A percentile compares a stretch with the other conserved stretches of the same genome.
phyloP scores from a whole-genome alignment of 2,329 filamentous ascomycete species.

The Metarhizium robertsii region DNA sequence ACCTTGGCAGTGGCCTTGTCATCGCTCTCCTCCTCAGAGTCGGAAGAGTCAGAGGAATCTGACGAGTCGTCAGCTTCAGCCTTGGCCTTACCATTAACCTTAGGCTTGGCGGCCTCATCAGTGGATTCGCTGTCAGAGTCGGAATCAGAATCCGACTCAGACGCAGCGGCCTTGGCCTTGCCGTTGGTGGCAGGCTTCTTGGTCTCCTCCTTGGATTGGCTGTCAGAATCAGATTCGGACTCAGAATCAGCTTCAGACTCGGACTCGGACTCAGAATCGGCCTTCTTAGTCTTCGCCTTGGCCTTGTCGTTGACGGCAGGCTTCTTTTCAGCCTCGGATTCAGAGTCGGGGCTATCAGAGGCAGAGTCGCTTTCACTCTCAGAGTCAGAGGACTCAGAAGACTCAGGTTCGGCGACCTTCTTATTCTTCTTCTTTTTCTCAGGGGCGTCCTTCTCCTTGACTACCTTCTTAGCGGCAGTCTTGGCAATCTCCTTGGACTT shows the following conservation, averaged over 20 bases:
- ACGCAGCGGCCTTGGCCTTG: conserved; percentile 22
- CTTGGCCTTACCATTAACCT: conserved; percentile 17
- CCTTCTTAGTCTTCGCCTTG: conserved; percentile 7
- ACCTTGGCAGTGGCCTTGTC: conserved; percentile 19
- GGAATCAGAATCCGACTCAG: conserved; percentile 24
- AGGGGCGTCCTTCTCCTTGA: conserved; percentile 31
- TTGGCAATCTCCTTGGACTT: conserved; percentile 62
- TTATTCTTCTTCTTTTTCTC: conserved; percentile 44
- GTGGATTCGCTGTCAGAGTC: conserved; percentile 19
- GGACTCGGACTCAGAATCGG: conserved; percentile 13
- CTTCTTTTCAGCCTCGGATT: conserved; percentile 9
- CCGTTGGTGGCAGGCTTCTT: conserved; percentile 13
- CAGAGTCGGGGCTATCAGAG: conserved; percentile 13
- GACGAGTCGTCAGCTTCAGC: conserved; percentile 16
- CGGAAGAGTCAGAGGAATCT: conserved; percentile 12
- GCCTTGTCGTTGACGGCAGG: too few relatives aligned
- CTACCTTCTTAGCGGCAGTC: conserved; percentile 42
- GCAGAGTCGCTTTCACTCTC: conserved; percentile 19
- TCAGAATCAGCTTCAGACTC: conserved; percentile 6
- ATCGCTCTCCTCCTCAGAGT: conserved; percentile 19
- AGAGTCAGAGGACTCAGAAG: conserved; percentile 25
- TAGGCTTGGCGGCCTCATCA: conserved; percentile 8
- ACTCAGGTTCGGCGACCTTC: conserved; percentile 34
- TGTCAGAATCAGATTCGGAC: conserved; percentile 23
- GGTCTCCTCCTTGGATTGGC: conserved; percentile 25